These are phyloP conservation scores for Chernovozyma aurita DNA, from an alignment of 1,139 yeast genomes.

Conservation along the genomic window DNA sequence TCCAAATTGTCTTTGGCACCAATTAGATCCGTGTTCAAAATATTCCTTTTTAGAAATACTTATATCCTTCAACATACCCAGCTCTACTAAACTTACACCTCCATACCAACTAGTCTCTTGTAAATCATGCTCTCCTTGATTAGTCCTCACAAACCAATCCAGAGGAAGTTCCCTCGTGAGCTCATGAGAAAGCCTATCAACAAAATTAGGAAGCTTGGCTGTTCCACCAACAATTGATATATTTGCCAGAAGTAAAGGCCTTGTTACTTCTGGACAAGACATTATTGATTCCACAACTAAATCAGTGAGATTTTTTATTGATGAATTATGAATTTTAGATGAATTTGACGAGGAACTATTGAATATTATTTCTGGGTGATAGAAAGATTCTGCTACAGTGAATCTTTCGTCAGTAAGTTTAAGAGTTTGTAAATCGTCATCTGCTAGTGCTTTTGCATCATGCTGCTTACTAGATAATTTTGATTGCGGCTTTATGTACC, in stretches of 20 bases:
- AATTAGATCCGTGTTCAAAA: conserved; percentile 78
- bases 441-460: conserved; percentile 5
- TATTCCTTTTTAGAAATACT: conserved; percentile 74
- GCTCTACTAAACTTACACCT: conserved; percentile 45
- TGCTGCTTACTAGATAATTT: not conserved
- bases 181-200: conserved; percentile 54
- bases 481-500: conserved; percentile 38
- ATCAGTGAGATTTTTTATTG: conserved; percentile 68
- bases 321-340: conserved; percentile 44
- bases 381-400: conserved; percentile 79
- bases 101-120: conserved; percentile 40
- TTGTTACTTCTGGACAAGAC: conserved; percentile 66
- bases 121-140: conserved; percentile 13
- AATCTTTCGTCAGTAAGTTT: conserved; percentile 79
- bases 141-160: conserved; percentile 58
- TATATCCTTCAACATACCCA: conserved; percentile 50
- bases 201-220: conserved; percentile 64
- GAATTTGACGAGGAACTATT: conserved; percentile 29
- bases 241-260: conserved; percentile 78
- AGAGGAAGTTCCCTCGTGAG: conserved; percentile 63
- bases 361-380: conserved; percentile 71
- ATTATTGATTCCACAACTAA: conserved; percentile 68
- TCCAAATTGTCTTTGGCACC: conserved; percentile 75
- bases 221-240: conserved; percentile 83
- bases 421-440: conserved; percentile 58